Base-by-base conservation (phyloP, 2,329 filamentous ascomycete species). In the Fusarium sp. region DNA sequence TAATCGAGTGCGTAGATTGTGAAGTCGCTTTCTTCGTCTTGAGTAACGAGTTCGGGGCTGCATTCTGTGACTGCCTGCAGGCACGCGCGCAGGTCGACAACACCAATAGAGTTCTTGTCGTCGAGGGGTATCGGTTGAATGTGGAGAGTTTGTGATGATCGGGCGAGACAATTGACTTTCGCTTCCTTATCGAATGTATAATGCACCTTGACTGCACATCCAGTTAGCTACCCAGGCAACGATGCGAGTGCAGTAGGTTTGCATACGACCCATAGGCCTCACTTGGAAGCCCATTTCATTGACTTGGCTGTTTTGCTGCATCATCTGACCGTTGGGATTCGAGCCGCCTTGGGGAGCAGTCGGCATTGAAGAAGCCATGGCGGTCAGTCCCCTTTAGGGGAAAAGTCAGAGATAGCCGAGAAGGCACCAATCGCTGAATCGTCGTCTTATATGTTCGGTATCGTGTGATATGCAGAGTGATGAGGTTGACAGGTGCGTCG, bases 1-100 rank as follows among this genome's bases (percentile, higher is more conserved):
- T 94, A 98, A 76, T 99, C 95, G 79, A 92, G 92, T 28, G 94
- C 93, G 77, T 99, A 99, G 53, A 99, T 88, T n/a, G 93, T 95
- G 78, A 95, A 99, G 78, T 99, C 93, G 76, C 86, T 79, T 78
- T 99, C 93, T 76, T 86, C 79, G 79, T 78, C 90, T 74, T 81
- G 90, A 81, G 73, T 86, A 8, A 71, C 70, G 41, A 99, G 84
- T 78, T 99, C 95, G 34, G 95, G 95, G 74, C 95, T 98, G 79
- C 83, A 85, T 53, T 86, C 80, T 24, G 82, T 80, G 58, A 99
- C 89, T 53, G 93, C 91, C 74, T 94, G 88, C 41, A 97, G 86
- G 76, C 95, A 98, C 61, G 90, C 89, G 67, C 89, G 89, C 50
- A 98, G 82, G 76, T 97, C 93, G 66, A 97, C 87, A 48, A 97